A percentile compares a stretch with the other conserved stretches of the same genome.
Evolutionary conservation across 257 asterid genomes (phyloP).

Genomic region (Solanum dulcamara): DNA sequence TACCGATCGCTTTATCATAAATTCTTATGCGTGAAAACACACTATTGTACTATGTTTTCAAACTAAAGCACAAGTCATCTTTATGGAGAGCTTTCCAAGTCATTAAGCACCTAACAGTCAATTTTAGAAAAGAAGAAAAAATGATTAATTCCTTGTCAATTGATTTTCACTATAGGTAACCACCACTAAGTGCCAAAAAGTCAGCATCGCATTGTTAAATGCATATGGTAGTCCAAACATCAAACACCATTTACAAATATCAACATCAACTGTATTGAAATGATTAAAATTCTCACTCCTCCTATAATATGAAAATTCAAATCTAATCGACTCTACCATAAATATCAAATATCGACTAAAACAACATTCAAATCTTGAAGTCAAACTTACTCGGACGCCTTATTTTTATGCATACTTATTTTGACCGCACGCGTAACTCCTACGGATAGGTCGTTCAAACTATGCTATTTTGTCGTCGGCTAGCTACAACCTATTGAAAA

Average conservation of each 20-base stretch:
- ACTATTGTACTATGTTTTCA: not conserved
- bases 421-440: not conserved
- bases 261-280: not conserved
- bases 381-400: not conserved
- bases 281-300: not conserved
- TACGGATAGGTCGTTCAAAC: not conserved
- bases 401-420: not conserved
- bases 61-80: not conserved
- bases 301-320: too few species aligned
- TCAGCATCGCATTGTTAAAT: not conserved
- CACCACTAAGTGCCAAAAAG: not conserved
- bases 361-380: too few species aligned
- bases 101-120: not conserved
- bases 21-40: not conserved
- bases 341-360: not conserved
- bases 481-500: not conserved
- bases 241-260: not conserved
- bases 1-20: too few species aligned
- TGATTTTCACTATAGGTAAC: not conserved
- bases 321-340: accelerated
- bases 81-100: not conserved
- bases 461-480: not conserved
- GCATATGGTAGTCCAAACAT: not conserved
- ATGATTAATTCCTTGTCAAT: not conserved
- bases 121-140: not conserved